Conservation (phyloP, 192 early-diverging fungal genomes). For the Pilaira anomala region DNA sequence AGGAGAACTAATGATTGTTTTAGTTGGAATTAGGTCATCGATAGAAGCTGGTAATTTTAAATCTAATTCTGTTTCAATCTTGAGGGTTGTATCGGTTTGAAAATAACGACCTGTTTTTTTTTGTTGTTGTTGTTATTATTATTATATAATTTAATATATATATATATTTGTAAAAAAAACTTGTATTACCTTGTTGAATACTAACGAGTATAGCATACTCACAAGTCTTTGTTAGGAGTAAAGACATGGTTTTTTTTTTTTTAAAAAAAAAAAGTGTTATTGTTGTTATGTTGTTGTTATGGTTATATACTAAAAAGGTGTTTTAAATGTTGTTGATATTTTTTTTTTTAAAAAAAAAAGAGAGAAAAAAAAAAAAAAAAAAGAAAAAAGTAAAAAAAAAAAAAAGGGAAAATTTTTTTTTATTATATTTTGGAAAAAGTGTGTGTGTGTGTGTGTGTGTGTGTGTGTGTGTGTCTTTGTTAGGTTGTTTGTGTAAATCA, state of each 20-base stretch:
- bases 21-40: slow-evolving; percentile 35
- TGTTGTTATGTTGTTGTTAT: no score
- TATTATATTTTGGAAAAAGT: background rate
- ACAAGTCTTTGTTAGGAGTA: slow-evolving; percentile 36
- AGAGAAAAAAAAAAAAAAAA: background rate
- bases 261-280: background rate
- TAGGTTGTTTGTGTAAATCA: background rate
- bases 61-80: slow-evolving; percentile 28
- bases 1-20: slow-evolving; percentile 25
- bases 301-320: no score
- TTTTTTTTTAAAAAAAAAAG: background rate
- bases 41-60: slow-evolving; percentile 27
- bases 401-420: background rate
- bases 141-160: background rate
- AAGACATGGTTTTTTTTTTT: slow-evolving; percentile 23
- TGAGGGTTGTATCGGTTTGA: slow-evolving; percentile 6
- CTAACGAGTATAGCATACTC: slow-evolving; percentile 37
- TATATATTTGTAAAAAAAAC: background rate
- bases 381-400: background rate
- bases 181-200: slow-evolving; percentile 31
- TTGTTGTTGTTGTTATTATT: background rate
- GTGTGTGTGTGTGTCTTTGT: background rate
- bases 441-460: background rate
- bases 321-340: no score
- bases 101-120: slow-evolving; percentile 32